Evolutionary conservation across 2,329 filamentous ascomycete species (phyloP).

Genomic region (Botrytis cinerea): DNA sequence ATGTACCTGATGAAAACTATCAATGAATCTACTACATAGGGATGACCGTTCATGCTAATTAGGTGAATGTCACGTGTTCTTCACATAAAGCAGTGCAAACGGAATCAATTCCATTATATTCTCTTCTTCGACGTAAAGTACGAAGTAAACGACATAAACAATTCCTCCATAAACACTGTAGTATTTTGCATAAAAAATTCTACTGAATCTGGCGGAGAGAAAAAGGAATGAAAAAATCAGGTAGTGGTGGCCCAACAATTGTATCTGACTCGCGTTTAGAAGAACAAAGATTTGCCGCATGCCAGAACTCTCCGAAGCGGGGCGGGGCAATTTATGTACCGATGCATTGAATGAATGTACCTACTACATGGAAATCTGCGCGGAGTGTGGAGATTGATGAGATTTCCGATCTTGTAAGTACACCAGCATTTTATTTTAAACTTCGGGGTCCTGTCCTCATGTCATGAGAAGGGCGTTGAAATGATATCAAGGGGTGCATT

Average conservation of each 20-base stretch:
- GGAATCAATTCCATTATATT: neutral
- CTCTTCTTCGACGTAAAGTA: too few relatives aligned
- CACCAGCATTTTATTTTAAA: neutral
- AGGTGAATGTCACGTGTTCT: neutral
- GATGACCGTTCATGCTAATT: neutral
- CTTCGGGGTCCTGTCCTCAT: neutral
- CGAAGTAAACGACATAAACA: too few relatives aligned
- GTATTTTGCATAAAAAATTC: neutral
- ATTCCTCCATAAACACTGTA: neutral
- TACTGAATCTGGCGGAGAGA: neutral
- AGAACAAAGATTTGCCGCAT: neutral
- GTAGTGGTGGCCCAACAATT: neutral
- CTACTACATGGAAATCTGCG: neutral
- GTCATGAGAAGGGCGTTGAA: neutral
- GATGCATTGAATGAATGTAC: neutral
- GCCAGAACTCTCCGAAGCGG: slow-evolving; percentile 1
- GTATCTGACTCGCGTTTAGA: neutral
- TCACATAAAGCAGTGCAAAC: neutral
- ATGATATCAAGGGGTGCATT: neutral
- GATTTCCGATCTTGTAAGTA: neutral
- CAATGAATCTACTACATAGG: neutral
- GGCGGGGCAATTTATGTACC: neutral
- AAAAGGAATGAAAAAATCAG: neutral
- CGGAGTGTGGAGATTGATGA: neutral
- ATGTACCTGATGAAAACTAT: too few relatives aligned